Evolutionary conservation across 768 basidiomycete species (phyloP).

Genomic region (Punctularia strigosozonata): DNA sequence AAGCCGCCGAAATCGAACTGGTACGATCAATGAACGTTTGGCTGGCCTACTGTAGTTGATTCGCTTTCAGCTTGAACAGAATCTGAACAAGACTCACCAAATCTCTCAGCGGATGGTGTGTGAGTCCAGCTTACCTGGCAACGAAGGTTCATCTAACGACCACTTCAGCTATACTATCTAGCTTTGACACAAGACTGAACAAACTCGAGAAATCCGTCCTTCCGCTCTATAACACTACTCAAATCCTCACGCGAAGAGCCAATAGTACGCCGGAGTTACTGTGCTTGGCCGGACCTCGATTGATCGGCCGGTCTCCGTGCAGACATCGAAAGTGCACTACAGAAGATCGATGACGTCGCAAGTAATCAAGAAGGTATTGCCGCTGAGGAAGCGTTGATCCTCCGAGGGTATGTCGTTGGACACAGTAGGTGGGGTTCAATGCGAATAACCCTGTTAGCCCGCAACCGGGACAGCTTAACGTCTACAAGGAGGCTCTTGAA

Average conservation of each 20-base stretch:
- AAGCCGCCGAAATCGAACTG: slow-evolving; percentile 67
- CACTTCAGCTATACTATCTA: slow-evolving; percentile 63
- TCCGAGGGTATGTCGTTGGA: slow-evolving; percentile 48
- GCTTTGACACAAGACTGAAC: slow-evolving; percentile 71
- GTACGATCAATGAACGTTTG: slow-evolving; percentile 19
- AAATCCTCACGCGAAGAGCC: slow-evolving; percentile 58
- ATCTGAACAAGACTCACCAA: slow-evolving; percentile 74
- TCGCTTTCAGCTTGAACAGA: slow-evolving; percentile 60
- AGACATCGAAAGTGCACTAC: slow-evolving; percentile 76
- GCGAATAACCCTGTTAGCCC: slow-evolving; percentile 32
- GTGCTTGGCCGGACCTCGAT: background rate
- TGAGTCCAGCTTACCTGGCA: slow-evolving; percentile 22
- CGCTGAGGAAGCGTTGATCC: slow-evolving; percentile 66
- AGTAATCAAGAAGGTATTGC: slow-evolving; percentile 66
- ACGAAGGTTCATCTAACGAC: slow-evolving; percentile 13
- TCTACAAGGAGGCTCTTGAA: slow-evolving; percentile 63
- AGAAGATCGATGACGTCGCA: slow-evolving; percentile 70
- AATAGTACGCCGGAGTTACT: slow-evolving; percentile 40
- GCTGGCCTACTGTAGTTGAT: background rate
- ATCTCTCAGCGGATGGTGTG: slow-evolving; percentile 82
- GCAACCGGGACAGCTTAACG: slow-evolving; percentile 49
- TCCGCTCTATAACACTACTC: slow-evolving; percentile 71
- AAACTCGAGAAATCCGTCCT: slow-evolving; percentile 79
- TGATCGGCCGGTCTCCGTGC: background rate
- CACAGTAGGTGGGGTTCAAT: background rate